Base-by-base conservation (phyloP, 2,329 filamentous ascomycete genomes). In the Aspergillus phoenicis region DNA sequence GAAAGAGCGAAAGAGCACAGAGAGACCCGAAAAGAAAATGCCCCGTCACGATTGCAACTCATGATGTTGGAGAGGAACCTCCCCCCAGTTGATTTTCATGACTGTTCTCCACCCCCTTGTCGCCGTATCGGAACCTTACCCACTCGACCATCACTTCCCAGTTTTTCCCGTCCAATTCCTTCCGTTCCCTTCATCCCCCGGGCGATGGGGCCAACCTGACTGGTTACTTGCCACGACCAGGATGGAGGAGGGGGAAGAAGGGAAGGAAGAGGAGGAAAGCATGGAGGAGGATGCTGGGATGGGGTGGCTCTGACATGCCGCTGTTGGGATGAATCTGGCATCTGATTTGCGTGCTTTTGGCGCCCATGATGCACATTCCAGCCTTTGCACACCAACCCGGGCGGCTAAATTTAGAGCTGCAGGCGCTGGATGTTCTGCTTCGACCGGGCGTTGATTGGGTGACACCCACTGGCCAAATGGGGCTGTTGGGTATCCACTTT, bases 341-440 rank as follows among this genome's bases (percentile, higher is more conserved):
- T 72, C 60, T 74, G 66, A 74, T 65, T 68, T 68, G 61, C 66
- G 64, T 67, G 67, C 60, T 60, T 71, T 75, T 75, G 71, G 69
- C 74, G 74, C 74, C 72, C 64, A 63, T 64, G 66, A 70, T 69
- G 64, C 64, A 70, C 64, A 65, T 62, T 67, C 64, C 64, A 67
- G 61, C 60, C 65, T 64, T 65, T 64, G 33, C 66, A 60, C 55
- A 62, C 57, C 53, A 61, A 61, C 65, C 65, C 65, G 66, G 67
- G 70, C 70, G 72, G 73, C 74, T 76, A 76, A 76, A 76, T 71
- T 74, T 76, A 76, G 73, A 72, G 72, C 70, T 68, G 63, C 65
- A 64, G 60, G 63, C 58, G 63, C 61, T 66, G 58, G 59, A 60
- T 57, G 59, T 54, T 57, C 52, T 56, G 64, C 57, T 49, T 45